phyloP scores from a whole-genome alignment of 2,329 filamentous ascomycete genomes.

The Hypocrella siamensis region DNA sequence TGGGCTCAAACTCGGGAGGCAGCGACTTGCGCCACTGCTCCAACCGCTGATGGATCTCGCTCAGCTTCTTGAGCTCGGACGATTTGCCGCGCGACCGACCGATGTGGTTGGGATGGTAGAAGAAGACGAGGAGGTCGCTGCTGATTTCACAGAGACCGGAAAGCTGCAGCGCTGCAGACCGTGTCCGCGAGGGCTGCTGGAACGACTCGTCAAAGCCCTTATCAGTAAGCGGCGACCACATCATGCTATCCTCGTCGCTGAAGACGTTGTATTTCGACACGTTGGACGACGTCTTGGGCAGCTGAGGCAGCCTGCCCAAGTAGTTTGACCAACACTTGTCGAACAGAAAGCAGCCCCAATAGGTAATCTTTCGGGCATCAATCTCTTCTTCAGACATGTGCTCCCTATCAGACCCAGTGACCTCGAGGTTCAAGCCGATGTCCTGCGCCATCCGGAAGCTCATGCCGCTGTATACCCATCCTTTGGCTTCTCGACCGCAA shows the following conservation, averaged over 20 bases:
- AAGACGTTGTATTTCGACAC: conserved; percentile 86
- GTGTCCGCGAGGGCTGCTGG: conserved; percentile 67
- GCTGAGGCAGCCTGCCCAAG: conserved; percentile 75
- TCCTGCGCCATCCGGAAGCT: conserved; percentile 96
- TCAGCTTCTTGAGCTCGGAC: conserved; percentile 78
- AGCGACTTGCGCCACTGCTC: conserved; percentile 79
- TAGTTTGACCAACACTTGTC: conserved; percentile 99
- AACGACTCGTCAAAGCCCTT: conserved; percentile 56
- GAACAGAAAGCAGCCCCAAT: conserved; percentile 97
- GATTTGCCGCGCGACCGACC: conserved; percentile 55
- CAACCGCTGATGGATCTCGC: conserved; percentile 75
- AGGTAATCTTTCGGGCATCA: conserved; percentile 80
- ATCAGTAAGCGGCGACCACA: conserved; percentile 83
- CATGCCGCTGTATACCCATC: conserved; percentile 98
- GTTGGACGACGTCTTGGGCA: conserved; percentile 64
- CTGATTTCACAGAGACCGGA: conserved; percentile 83
- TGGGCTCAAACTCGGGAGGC: conserved; percentile 75
- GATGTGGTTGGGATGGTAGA: conserved; percentile 69
- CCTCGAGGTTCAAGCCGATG: conserved; percentile 77
- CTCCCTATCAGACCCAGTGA: conserved; percentile 45
- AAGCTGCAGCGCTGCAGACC: conserved; percentile 69
- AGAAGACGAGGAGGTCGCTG: conserved; percentile 73
- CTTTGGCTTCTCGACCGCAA: conserved; percentile 83
- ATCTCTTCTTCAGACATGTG: conserved; percentile 65
- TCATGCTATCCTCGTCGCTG: conserved; percentile 68